phyloP scores from a whole-genome alignment of 306 rosid genomes.

The Corylus americana region DNA sequence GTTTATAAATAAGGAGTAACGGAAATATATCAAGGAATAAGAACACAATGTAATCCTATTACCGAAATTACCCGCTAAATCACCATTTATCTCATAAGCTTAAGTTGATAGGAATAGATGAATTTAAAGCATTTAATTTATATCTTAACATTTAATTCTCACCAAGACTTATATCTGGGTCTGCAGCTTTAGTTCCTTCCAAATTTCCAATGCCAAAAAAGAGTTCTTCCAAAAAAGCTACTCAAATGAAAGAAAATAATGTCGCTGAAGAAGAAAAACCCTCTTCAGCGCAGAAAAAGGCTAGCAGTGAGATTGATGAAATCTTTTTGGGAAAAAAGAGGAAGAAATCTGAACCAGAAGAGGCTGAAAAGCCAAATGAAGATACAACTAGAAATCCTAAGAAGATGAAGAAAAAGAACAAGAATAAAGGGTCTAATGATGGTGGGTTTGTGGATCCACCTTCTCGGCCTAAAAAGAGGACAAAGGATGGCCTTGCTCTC shows the following conservation, averaged over 20 bases:
- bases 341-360: conserved; percentile 39
- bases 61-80: no score
- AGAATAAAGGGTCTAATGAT: conserved; percentile 14
- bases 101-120: no score
- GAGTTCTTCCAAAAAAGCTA: neutral
- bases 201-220: neutral
- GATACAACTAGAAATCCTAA: conserved; percentile 24
- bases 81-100: no score
- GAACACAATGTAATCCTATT: no score
- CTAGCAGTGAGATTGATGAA: conserved; percentile 61
- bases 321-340: conserved; percentile 66
- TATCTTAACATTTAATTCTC: neutral
- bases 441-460: conserved; percentile 35
- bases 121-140: no score
- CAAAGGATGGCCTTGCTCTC: conserved; percentile 56
- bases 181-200: neutral
- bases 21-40: no score
- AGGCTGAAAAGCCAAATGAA: conserved; percentile 22
- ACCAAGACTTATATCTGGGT: neutral
- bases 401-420: conserved; percentile 44
- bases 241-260: conserved; percentile 25
- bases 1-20: no score
- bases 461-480: conserved; percentile 50
- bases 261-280: conserved; percentile 39
- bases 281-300: conserved; percentile 34